Evolutionary conservation across 805 yeast species (phyloP), one percentile per base, ranked within the genome.

Genomic region (Candida methanosorbosa): DNA sequence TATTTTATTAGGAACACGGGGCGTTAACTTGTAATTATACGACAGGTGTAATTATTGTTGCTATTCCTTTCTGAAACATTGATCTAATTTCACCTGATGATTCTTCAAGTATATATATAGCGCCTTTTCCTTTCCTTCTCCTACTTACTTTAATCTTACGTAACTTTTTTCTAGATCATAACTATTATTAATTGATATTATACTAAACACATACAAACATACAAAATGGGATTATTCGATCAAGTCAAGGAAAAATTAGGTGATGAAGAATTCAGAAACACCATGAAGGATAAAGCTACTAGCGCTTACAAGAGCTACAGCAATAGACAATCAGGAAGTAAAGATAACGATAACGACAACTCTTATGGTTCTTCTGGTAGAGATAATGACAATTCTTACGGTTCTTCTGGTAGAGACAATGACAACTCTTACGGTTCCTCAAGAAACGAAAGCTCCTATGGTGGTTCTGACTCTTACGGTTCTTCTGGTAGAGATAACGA

Each of bases 221-320:
- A 27, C 38, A 49, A 24, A 42, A 64, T 64, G 70, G 72, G 72
- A 38, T 51, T 66, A 35, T 61, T 67, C 44, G 70, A 66, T 42
- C 52, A 49, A 35, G 66, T 62, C 29, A 65, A 61, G 49, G 57
- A 63, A 19, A 56, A 56, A 33, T 52, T 60, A 28, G 38, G 33
- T 22, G 52, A 44, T 40, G 45, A 47, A 27, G 12, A 37, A 21
- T 47, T 47, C 50, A 43, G 43, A 41, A 39, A 41, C 17, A 41
- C 46, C 21, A 15, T 42, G 28, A 40, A 42, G 45, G 41, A 39
- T 20, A 40, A 45, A 41, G 54, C 56, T 31, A 41, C 50, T 32
- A 43, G 45, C 33, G 54, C 55, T 38, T 49, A 49, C 55, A 44
- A 48, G 41, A 35, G 45, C 26, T 45, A 52, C 44, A 45, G 39